Evolutionary conservation across 2,329 filamentous ascomycete genomes (phyloP).

Genomic region (Fusarium ramigenum): DNA sequence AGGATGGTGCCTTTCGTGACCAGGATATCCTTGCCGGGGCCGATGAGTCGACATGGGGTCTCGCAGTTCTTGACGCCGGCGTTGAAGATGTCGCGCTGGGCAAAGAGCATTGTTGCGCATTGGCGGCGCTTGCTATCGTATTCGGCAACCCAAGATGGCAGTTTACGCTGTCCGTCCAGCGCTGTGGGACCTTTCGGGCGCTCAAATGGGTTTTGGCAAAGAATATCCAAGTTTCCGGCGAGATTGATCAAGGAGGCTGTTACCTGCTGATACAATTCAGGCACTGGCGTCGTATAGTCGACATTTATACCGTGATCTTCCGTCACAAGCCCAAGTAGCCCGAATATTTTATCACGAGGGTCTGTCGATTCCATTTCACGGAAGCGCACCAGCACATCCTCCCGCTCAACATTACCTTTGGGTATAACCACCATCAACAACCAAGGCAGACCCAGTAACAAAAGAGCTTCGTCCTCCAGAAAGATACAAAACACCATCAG

Average conservation of each 20-base stretch:
- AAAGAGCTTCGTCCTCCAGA: conserved; percentile 36
- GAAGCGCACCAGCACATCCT: conserved; percentile 9
- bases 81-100: conserved; percentile 13
- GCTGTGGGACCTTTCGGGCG: background rate
- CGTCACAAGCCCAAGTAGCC: conserved; percentile 9
- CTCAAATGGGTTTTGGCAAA: conserved; percentile 28
- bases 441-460: conserved; percentile 31
- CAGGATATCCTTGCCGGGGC: background rate
- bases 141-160: conserved; percentile 13
- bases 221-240: background rate
- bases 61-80: background rate
- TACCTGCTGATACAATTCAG: background rate
- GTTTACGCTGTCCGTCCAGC: accelerated
- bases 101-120: conserved; percentile 1
- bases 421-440: conserved; percentile 33
- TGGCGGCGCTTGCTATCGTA: background rate
- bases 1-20: background rate
- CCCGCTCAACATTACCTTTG: conserved; percentile 6
- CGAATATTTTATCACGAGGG: conserved; percentile 12
- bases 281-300: conserved; percentile 5
- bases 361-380: background rate
- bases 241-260: conserved; percentile 10
- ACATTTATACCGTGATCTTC: conserved; percentile 11
- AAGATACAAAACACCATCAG: conserved; percentile 43
- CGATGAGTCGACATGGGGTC: background rate